Evolutionary conservation across 352 stramenopile genomes (phyloP), one percentile per base, ranked within the genome.

Genomic region (Globisporangium nunn): DNA sequence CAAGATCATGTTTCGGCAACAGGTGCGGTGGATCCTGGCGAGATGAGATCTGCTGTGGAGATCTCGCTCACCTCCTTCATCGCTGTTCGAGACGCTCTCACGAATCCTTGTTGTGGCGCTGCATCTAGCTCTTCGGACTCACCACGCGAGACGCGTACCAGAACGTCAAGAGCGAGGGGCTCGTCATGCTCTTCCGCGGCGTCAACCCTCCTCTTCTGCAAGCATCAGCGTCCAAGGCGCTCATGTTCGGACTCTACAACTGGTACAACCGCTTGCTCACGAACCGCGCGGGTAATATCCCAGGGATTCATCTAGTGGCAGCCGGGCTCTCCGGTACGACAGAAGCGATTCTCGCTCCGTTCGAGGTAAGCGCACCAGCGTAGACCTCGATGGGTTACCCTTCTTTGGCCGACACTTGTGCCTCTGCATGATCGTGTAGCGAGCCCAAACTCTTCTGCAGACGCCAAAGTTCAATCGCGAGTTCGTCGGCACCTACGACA

Each of bases 211-310:
- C 87, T 33, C 68, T 96, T 30, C 57, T 95, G 43, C 85, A 95
- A 62, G 85, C 85, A 7, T 85, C 82, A 41, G 78, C 94, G 43
- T 92, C 85, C 51, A 96, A 93, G 61, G 91, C 83, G 44, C 75
- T 94, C 50, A 96, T 96, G 87, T 96, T 96, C 64, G 87, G 87
- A 6, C 68, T 94, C 0, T 96, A 93, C 63, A 93, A 94, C 62
- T 90, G 79, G 63, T 96, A 94, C 63, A 66, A 90, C 56, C 67
- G 62, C 18, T 79, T 87, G 37, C 56, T 96, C 15, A 59, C 64
- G 0, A 59, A 67, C 12, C 67, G 61, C 28, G 79, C 85, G 43
- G 81, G 81, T 3, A 58, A 75, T 8, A 64, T 64, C 17, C 63
- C 30, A 43, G 66, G 70, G 28, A 58, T 88, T 30, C 79, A 83